Base-by-base conservation (phyloP, 768 basidiomycete genomes). In the Phaeotremella skinneri region DNA sequence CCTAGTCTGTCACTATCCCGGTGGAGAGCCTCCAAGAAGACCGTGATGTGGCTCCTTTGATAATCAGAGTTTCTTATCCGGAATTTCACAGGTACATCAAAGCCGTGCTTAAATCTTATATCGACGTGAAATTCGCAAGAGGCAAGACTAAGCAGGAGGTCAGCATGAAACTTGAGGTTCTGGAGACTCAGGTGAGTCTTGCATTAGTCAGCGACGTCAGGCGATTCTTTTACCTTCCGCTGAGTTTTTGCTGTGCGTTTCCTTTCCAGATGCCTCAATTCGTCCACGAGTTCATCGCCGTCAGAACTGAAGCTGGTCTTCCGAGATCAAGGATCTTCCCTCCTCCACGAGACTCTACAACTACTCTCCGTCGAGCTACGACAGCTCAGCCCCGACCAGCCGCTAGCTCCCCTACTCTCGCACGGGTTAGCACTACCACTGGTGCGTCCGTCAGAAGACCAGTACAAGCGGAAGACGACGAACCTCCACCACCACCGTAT, bases 401-500 rank as follows among this genome's bases (percentile, higher is more conserved):
- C 3, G 53, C 52, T 4, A 56, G 17, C 37, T 16, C 23, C 49
- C n/a, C 43, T 21, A 27, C 51, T 29, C 30, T 23, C 5, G 30
- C 23, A 26, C 9, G 45, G 29, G 30, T 31, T 37, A 31, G 34
- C 25, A 7, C 52, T 43, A 50, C 55, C 16, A n/a, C 62, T 16
- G 20, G 52, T 7, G 25, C 61, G 21, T 7, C 29, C n/a, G 41
- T 61, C 7, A 34, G 52, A 26, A 23, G 55, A 26, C 49, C 31
- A 3, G 21, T 34, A 17, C 59, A 41, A 21, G 60, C 55, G 1
- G 66, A 66, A 17, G 65, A 55, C 1, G 64, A 68, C 2, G 73
- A 72, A 6, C 66, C 58, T 13, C 72, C 75, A 2, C 75, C 75
- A 0, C 75, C 75, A 4, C 73, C 74, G 21, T 77, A 77, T 54